Evolutionary conservation across 345 rosid genomes (phyloP).

Genomic region (Citrus glauca): DNA sequence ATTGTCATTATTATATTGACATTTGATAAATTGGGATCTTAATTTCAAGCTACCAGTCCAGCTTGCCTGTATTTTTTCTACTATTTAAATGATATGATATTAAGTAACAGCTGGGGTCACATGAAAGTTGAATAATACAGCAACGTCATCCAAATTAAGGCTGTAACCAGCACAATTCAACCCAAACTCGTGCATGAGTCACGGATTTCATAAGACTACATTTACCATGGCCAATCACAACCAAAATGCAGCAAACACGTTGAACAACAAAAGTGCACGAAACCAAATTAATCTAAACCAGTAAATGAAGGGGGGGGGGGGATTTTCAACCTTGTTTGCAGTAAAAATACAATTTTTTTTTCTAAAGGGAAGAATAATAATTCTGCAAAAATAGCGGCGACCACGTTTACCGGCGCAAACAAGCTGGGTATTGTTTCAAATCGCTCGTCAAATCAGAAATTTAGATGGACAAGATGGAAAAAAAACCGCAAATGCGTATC

Average conservation of each 20-base stretch:
- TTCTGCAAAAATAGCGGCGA: background rate
- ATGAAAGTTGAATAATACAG: constrained; percentile 43
- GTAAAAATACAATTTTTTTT: background rate
- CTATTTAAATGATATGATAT: constrained; percentile 14
- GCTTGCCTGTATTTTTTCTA: background rate
- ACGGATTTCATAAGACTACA: constrained; percentile 47
- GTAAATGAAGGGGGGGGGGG: too few species aligned
- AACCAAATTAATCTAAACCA: background rate
- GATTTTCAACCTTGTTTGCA: background rate
- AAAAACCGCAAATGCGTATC: background rate
- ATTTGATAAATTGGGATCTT: background rate
- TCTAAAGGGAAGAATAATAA: background rate
- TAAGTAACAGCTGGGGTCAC: constrained; percentile 48
- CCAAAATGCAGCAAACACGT: background rate
- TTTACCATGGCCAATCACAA: constrained; percentile 24
- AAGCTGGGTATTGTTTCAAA: background rate
- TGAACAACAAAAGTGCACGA: background rate
- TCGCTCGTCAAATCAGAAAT: background rate
- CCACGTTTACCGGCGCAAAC: background rate
- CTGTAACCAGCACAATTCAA: constrained; percentile 34
- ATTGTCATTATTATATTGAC: background rate
- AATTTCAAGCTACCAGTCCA: constrained; percentile 9
- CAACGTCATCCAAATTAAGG: constrained; percentile 34
- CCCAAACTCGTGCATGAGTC: constrained; percentile 48
- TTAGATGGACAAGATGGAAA: background rate